Base-by-base conservation (phyloP, 148 eudicot species). In the Talinum fruticosum region DNA sequence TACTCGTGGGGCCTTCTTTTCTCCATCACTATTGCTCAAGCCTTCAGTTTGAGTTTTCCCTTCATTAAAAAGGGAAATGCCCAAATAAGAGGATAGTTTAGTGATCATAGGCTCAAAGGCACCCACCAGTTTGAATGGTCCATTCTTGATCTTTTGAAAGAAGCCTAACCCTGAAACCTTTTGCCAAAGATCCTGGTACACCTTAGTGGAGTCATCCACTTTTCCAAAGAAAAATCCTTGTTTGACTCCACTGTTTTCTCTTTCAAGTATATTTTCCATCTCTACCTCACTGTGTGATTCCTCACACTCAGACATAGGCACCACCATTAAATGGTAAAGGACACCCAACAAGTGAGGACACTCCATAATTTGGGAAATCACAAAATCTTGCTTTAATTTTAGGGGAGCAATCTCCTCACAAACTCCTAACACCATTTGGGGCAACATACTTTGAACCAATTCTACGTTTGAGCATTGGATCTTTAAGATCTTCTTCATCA, bases 401-500 rank as follows among this genome's bases (percentile, higher is more conserved):
- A 88, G 79, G 1, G 90, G 90, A 0, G 84, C 72, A 44, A 88
- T 68, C 74, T 75, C 84, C 62, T 72, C 65, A 21, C 84, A 68
- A 16, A 88, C 18, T 14, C 83, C 87, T 24, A 67, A 62, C 2
- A 85, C 7, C 85, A 85, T 84, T 0, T 61, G 65, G 30, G 83
- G 24, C 24, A 88, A 29, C 75, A 62, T 51, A 1, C 44, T 71
- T 6, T 84, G 82, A 24, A 79, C 86, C 38, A 35, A 62, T 13
- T 85, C 87, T 7, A 51, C 0, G 0, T 84, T 68, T 0, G 75
- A 72, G 45, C 59, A 67, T 33, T 81, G 82, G 32, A 81, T 69
- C 36, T 80, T 82, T 61, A 89, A 34, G 28, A 82, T 47, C 65
- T 81, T 83, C 53, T 83, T 80, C 66, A 85, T 30, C 15, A 84